Evolutionary conservation across 768 basidiomycete genomes (phyloP).

Genomic region (Coprinellus micaceus): DNA sequence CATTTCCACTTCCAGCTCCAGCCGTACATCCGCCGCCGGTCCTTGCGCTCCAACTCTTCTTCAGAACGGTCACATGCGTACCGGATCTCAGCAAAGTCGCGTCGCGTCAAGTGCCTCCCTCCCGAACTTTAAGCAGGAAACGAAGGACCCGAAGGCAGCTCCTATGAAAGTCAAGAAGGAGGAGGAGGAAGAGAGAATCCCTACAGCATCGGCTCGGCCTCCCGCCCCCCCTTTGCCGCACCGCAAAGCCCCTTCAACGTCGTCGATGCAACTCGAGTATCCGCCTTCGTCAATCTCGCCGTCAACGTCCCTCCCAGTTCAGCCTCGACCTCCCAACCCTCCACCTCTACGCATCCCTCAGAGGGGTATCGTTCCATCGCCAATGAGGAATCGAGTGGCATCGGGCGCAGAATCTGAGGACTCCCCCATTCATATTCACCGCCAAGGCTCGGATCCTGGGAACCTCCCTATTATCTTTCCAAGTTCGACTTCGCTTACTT

Average conservation of each 20-base stretch:
- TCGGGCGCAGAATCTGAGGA: conserved; percentile 7
- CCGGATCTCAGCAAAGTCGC: neutral
- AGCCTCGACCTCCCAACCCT: too few relatives aligned
- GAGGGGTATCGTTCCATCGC: too few relatives aligned
- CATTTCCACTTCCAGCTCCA: neutral
- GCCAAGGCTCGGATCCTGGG: conserved; percentile 24
- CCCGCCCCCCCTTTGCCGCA: neutral
- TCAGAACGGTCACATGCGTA: neutral
- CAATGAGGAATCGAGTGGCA: too few relatives aligned
- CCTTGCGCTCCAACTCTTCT: neutral
- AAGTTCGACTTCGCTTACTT: neutral
- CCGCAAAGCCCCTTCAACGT: neutral
- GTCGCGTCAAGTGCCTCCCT: neutral
- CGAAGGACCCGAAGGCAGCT: neutral
- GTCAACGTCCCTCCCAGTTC: neutral
- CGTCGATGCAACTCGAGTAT: neutral
- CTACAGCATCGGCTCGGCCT: neutral
- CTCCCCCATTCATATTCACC: conserved; percentile 13
- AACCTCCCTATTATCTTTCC: conserved; percentile 18
- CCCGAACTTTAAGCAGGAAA: neutral
- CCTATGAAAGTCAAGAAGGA: neutral
- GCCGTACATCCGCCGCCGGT: neutral
- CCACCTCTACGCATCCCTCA: too few relatives aligned
- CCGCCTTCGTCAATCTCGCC: neutral
- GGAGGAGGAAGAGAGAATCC: neutral